Conservation (phyloP, 83 land plant species). For the Isoetes engelmannii region DNA sequence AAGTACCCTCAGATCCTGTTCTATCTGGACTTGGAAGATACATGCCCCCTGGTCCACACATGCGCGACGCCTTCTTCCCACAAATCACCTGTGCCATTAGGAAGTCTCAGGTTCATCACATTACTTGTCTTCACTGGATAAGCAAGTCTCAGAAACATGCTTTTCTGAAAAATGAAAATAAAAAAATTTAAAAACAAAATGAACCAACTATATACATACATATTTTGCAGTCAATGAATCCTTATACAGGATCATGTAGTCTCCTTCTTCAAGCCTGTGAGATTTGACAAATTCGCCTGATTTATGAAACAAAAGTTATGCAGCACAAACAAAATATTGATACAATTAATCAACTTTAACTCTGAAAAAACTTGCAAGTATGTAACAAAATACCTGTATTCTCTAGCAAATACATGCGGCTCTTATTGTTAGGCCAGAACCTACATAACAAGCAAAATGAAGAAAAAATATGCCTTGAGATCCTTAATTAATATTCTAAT, state of each 20-base stretch:
- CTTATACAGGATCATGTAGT: slow-evolving; percentile 54
- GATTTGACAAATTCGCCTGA: slow-evolving; percentile 61
- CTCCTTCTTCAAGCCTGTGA: slow-evolving; percentile 50
- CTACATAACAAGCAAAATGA: slow-evolving; percentile 20
- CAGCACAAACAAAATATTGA: not conserved
- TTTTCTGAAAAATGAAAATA: too few relatives aligned
- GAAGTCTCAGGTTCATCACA: too few relatives aligned
- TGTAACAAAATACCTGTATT: slow-evolving; percentile 43
- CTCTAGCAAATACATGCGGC: slow-evolving; percentile 81
- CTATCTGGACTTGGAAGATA: too few relatives aligned
- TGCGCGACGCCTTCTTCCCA: not conserved
- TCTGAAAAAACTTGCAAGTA: too few relatives aligned
- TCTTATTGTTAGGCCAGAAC: slow-evolving; percentile 89
- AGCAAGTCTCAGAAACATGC: too few relatives aligned
- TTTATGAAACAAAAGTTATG: not conserved
- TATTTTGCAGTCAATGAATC: slow-evolving; percentile 34
- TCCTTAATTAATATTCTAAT: not conserved
- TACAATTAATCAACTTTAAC: not conserved
- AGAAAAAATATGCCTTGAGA: not conserved
- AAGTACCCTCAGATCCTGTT: too few relatives aligned
- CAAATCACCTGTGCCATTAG: not conserved
- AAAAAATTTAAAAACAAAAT: too few relatives aligned
- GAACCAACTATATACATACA: slow-evolving; percentile 29
- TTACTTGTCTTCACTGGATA: too few relatives aligned
- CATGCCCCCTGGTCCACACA: too few relatives aligned